Conservation (phyloP, 257 asterid species). For the Perilla frutescens region DNA sequence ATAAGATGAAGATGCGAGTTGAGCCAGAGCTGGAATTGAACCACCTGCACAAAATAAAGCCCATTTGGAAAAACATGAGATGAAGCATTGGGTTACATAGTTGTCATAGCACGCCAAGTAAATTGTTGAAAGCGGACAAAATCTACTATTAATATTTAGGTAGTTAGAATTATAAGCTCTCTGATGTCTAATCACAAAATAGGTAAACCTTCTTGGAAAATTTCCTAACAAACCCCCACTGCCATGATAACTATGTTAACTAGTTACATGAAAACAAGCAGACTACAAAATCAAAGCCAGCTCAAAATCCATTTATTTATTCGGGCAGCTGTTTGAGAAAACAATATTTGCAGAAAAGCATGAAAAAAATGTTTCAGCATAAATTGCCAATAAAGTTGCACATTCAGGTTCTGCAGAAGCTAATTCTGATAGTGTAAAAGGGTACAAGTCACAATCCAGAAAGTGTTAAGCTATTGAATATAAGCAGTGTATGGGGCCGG, state of each 20-base stretch:
- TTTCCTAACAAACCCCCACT: neutral
- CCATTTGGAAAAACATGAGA: constrained; percentile 24
- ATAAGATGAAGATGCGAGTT: constrained; percentile 88
- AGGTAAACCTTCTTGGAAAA: neutral
- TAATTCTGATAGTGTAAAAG: neutral
- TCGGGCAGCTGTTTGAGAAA: neutral
- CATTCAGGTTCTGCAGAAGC: neutral
- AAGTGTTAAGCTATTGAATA: constrained; percentile 11
- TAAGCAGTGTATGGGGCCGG: constrained; percentile 23
- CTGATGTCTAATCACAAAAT: constrained; percentile 4
- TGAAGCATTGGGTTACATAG: constrained; percentile 17
- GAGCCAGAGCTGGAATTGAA: constrained; percentile 86
- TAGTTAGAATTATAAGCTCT: neutral
- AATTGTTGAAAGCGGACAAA: constrained; percentile 14
- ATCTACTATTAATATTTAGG: neutral
- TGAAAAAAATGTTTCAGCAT: constrained; percentile 7
- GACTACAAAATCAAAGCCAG: constrained; percentile 5
- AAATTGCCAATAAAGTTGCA: constrained; percentile 8
- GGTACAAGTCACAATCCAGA: constrained; percentile 18
- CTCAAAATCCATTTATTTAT: constrained; percentile 10
- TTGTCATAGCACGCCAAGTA: constrained; percentile 18
- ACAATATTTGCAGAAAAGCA: neutral
- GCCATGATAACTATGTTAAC: neutral
- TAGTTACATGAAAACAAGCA: neutral
- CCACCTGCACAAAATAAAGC: constrained; percentile 68